Evolutionary conservation across 2,329 filamentous ascomycete genomes (phyloP).

Genomic region (Colletotrichum theobromicola): DNA sequence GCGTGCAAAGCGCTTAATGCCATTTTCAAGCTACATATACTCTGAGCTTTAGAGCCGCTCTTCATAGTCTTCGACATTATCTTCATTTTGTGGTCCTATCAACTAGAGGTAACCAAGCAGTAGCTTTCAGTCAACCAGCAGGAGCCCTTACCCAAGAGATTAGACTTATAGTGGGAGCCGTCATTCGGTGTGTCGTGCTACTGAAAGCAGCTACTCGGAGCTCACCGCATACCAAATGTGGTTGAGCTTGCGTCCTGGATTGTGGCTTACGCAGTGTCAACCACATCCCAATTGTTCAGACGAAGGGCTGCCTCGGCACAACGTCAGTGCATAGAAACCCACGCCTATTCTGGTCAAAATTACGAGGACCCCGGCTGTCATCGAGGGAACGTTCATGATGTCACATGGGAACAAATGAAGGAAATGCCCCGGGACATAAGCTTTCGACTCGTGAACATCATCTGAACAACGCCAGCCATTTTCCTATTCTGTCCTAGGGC

Average conservation of each 20-base stretch:
- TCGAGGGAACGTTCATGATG: neutral
- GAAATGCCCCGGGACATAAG: neutral
- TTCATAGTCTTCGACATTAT: accelerated
- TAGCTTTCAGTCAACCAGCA: accelerated
- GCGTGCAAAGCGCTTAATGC: neutral
- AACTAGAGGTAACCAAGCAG: accelerated
- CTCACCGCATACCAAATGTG: neutral
- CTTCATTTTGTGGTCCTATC: neutral
- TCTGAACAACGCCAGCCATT: neutral
- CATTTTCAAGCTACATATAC: accelerated
- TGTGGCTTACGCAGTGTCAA: neutral
- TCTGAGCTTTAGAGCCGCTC: neutral
- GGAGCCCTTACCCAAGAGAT: neutral
- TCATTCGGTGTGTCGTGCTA: neutral
- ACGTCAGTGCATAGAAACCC: neutral
- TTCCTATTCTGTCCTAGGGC: neutral
- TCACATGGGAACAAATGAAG: neutral
- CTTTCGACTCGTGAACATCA: neutral
- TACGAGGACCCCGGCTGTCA: neutral
- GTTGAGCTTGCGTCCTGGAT: neutral
- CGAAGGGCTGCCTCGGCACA: neutral
- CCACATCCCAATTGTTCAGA: neutral
- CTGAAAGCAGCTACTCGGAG: neutral
- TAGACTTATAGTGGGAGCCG: neutral
- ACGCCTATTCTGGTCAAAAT: neutral